phyloP scores from a whole-genome alignment of 139 green algal species.

The Yamagishiella unicocca region DNA sequence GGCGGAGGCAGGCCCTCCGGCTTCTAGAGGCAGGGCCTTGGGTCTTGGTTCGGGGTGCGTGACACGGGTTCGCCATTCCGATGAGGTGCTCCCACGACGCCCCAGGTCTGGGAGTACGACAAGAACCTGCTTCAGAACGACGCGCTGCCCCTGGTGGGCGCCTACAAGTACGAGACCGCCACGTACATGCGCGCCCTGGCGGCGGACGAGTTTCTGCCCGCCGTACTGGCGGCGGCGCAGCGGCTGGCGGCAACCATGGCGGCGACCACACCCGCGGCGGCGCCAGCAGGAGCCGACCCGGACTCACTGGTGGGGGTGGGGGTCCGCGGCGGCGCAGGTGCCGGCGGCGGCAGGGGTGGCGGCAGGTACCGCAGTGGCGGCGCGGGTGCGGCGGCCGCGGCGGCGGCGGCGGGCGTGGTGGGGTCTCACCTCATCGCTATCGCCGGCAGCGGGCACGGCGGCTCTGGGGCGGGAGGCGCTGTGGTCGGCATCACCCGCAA shows the following conservation, averaged over 20 bases:
- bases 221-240: background rate
- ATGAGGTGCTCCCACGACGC: too few relatives aligned
- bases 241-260: background rate
- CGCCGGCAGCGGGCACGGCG: background rate
- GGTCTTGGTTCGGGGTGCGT: too few relatives aligned
- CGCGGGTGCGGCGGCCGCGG: conserved; percentile 19
- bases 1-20: background rate
- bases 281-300: background rate
- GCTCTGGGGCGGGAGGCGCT: background rate
- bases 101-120: conserved; percentile 90
- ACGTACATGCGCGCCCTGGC: conserved; percentile 78
- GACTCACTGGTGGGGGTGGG: conserved; percentile 25
- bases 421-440: conserved; percentile 6
- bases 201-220: conserved; percentile 73
- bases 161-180: conserved; percentile 78
- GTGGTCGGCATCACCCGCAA: conserved; percentile 53
- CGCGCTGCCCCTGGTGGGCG: conserved; percentile 75
- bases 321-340: background rate
- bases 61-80: too few relatives aligned
- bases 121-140: conserved; percentile 85
- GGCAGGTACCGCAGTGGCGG: background rate
- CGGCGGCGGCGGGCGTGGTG: background rate
- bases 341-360: background rate
- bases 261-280: background rate
- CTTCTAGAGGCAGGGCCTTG: too few relatives aligned